Evolutionary conservation across 805 yeast genomes (phyloP), one percentile per base, ranked within the genome.

Genomic region (Komagataella kurtzmanii): DNA sequence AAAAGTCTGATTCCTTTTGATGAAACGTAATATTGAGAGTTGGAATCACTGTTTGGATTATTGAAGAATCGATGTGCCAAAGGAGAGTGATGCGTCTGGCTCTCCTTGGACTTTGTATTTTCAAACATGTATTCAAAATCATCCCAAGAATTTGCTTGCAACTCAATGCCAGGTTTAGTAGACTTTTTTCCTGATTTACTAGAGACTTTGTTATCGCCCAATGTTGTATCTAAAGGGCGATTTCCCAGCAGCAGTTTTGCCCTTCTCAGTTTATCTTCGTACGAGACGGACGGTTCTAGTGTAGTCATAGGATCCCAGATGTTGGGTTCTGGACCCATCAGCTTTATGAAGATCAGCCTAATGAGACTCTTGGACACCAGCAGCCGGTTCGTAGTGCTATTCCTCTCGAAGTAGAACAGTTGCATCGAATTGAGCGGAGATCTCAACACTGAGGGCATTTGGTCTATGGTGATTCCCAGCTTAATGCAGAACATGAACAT

Each of bases 1-100:
- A 77, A 78, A 3, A 86, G 58, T 17, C 96, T 66, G 2, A 87
- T 72, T 1, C 97, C 97, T 8, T 65, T 68, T 21, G 67, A 58
- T 0, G 90, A 77, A 4, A 78, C 81, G 61, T 83, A 89, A 62
- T 89, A 89, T 62, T 90, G 97, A 7, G 78, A 64, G 60, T 81
- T 86, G 0, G 95, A 73, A 56, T 85, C 91, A 0, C 95, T 85
- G 60, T 85, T 95, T 0, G 97, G 97, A 59, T 90, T 90, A 3
- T 91, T 81, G 67, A 88, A 88, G 59, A 77, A 87, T 45, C 77
- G 73, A 59, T 87, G 95, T 52, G 79, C 77, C 56, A 84, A 81
- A 0, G 96, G 95, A 4, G 87, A 80, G n/a, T 12, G 47, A 14
- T 19, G 36, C 6, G 40, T 30, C n/a, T 30, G n/a, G 40, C 40